Percentiles rank a stretch among this genome's conserved stretches.
These are phyloP conservation scores for Datisca glomerata DNA, from an alignment of 306 rosid genomes.

Conservation along the genomic window DNA sequence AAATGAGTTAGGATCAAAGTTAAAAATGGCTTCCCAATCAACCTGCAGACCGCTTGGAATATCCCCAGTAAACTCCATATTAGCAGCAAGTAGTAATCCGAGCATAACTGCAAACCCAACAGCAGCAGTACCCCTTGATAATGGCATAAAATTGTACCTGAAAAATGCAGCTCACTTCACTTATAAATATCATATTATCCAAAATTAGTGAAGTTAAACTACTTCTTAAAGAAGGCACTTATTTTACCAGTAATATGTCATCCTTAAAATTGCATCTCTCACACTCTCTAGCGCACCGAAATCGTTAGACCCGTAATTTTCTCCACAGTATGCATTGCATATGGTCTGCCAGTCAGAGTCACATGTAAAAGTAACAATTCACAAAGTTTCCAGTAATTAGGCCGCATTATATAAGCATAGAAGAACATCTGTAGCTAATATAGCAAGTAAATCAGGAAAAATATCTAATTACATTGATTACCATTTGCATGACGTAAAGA, in stretches of 20 bases:
- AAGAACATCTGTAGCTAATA: too few species aligned
- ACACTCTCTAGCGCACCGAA: slow-evolving; percentile 60
- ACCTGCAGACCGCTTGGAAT: slow-evolving; percentile 75
- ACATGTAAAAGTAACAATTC: background rate
- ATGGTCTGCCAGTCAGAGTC: slow-evolving; percentile 35
- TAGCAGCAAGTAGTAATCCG: slow-evolving; percentile 90
- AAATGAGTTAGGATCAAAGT: slow-evolving; percentile 53
- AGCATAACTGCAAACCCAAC: slow-evolving; percentile 77
- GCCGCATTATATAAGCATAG: too few species aligned
- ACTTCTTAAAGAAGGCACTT: slow-evolving; percentile 4
- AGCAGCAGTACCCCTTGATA: slow-evolving; percentile 86
- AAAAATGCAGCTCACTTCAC: slow-evolving; percentile 10
- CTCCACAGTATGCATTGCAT: slow-evolving; percentile 82
- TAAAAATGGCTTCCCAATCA: slow-evolving; percentile 94
- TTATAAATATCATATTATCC: slow-evolving; percentile 4
- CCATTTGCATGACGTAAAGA: too few species aligned
- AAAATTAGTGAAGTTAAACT: background rate
- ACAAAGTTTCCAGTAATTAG: too few species aligned
- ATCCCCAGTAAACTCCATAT: slow-evolving; percentile 82
- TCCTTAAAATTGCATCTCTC: slow-evolving; percentile 87
- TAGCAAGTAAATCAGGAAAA: too few species aligned
- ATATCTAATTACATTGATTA: too few species aligned
- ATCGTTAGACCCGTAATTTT: slow-evolving; percentile 76
- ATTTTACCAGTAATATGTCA: slow-evolving; percentile 92
- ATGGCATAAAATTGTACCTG: slow-evolving; percentile 99